These are phyloP conservation scores for Flaveria robusta DNA, from an alignment of 129 eudicot species.

Conservation along the genomic window DNA sequence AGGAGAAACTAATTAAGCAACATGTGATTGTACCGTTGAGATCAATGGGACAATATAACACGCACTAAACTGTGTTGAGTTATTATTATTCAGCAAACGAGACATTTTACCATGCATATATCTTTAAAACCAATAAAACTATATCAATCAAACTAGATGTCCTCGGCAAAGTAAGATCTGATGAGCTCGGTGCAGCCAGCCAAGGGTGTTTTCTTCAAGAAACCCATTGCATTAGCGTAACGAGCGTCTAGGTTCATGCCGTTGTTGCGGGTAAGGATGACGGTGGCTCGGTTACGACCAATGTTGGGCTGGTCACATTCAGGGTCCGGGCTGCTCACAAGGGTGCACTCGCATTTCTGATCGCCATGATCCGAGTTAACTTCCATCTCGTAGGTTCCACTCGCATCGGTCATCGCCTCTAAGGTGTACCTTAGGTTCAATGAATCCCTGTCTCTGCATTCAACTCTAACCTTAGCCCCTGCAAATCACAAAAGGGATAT, in stretches of 20 bases:
- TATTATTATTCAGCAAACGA: slow-evolving; percentile 37
- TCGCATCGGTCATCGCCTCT: slow-evolving; percentile 43
- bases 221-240: slow-evolving; percentile 58
- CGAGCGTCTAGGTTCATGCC: slow-evolving; percentile 48
- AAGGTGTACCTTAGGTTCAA: slow-evolving; percentile 32
- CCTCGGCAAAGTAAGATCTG: slow-evolving; percentile 40
- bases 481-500: not conserved
- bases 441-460: slow-evolving; percentile 46
- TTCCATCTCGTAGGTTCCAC: slow-evolving; percentile 47
- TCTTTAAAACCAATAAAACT: slow-evolving; percentile 21
- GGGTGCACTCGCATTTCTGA: slow-evolving; percentile 50
- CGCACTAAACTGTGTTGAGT: slow-evolving; percentile 24
- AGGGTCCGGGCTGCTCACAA: slow-evolving; percentile 53
- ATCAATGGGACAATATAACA: not conserved
- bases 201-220: slow-evolving; percentile 39
- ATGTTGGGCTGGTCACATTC: slow-evolving; percentile 37
- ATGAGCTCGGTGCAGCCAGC: slow-evolving; percentile 44
- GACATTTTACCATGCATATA: slow-evolving; percentile 31
- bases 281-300: slow-evolving; percentile 58
- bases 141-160: not conserved
- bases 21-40: not conserved
- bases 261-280: slow-evolving; percentile 57
- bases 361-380: slow-evolving; percentile 52
- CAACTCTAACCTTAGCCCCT: slow-evolving; percentile 67
- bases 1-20: not conserved